A percentile compares a stretch with the other conserved stretches of the same genome.
Conservation (phyloP, 306 rosid species). For the Quercus gilva region DNA sequence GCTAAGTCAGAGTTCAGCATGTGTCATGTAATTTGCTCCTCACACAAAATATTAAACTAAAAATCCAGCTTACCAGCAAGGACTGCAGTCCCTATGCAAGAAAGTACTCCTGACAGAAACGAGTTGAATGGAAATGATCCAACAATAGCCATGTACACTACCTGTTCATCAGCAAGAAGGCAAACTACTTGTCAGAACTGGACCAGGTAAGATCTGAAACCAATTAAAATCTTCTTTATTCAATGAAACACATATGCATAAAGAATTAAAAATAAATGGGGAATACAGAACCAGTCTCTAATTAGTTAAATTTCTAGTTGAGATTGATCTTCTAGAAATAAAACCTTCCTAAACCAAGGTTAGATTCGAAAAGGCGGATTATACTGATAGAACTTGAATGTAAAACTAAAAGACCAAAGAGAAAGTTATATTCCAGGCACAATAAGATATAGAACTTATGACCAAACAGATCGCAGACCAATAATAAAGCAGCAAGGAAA, state of each 20-base stretch:
- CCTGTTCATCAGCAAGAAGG: constrained; percentile 42
- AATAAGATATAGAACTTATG: neutral
- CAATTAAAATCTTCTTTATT: neutral
- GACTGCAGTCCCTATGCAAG: constrained; percentile 87
- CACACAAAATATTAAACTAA: neutral
- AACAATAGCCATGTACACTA: constrained; percentile 73
- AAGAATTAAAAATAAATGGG: neutral
- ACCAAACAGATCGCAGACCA: neutral
- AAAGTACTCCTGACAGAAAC: constrained; percentile 84
- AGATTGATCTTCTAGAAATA: neutral
- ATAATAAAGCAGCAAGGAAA: neutral
- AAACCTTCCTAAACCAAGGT: neutral
- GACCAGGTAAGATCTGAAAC: neutral
- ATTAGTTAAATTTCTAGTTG: neutral
- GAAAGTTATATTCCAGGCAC: neutral
- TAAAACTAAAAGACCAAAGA: neutral
- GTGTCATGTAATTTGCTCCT: neutral
- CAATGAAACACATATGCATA: neutral
- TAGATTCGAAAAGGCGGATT: neutral
- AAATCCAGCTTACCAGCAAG: constrained; percentile 71
- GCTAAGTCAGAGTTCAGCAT: neutral
- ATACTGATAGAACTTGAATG: neutral
- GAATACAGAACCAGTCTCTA: neutral
- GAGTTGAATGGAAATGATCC: constrained; percentile 97
- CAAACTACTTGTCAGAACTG: neutral